A percentile compares a stretch with the other conserved stretches of the same genome.
Evolutionary conservation across 1,284 basidiomycete species (phyloP).

Genomic region (Retiboletus fuscus): DNA sequence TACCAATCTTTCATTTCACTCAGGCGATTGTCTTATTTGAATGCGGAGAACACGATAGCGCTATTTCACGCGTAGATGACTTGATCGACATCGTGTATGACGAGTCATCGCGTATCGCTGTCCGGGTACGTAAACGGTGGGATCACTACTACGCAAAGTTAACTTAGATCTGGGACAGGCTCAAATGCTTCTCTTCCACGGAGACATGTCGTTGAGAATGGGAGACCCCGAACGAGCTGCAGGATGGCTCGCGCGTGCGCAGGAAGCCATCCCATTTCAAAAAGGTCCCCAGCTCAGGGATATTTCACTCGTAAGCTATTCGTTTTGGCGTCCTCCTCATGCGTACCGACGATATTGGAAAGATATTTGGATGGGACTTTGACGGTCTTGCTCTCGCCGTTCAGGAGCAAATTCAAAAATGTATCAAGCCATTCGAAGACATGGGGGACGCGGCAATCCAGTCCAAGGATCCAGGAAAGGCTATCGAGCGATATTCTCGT

Average conservation of each 20-base stretch:
- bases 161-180: slow-evolving; percentile 3
- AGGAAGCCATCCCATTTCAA: neutral
- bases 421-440: neutral
- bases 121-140: slow-evolving; percentile 1
- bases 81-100: slow-evolving; percentile 1
- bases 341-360: neutral
- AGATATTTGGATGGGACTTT: slow-evolving; percentile 21
- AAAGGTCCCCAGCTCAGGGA: neutral
- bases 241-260: neutral
- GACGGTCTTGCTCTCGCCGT: neutral
- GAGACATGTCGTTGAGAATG: neutral
- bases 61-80: neutral
- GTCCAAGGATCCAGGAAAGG: neutral
- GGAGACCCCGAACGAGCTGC: neutral
- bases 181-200: slow-evolving; percentile 7
- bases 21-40: slow-evolving; percentile 3
- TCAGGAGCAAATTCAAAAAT: neutral
- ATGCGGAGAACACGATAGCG: slow-evolving; percentile 14
- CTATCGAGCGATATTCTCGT: neutral
- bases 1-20: neutral
- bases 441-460: neutral
- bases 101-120: neutral
- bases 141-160: neutral
- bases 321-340: neutral
- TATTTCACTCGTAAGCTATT: slow-evolving; percentile 8